Conservation (phyloP, 2,329 filamentous ascomycete species). For the Teratosphaeria pseudoeucalypti region DNA sequence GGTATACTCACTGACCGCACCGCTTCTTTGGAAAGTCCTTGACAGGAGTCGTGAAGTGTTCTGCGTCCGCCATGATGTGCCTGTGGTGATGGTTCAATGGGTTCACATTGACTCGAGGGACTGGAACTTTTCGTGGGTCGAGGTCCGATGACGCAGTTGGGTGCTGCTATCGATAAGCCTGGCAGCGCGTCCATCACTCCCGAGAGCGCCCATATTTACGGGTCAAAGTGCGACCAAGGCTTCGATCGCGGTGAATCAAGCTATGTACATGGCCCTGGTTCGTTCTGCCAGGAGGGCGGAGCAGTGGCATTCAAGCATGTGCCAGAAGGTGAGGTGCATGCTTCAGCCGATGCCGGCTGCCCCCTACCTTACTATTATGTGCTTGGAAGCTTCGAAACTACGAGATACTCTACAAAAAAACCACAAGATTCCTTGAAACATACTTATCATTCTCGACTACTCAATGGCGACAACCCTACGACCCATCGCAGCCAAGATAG, state of each 20-base stretch:
- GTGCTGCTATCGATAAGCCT: neutral
- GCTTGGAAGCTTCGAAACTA: neutral
- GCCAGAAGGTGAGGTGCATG: neutral
- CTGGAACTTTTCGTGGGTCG: neutral
- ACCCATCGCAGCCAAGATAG: neutral
- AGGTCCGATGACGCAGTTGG: neutral
- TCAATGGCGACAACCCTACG: neutral
- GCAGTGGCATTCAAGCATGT: neutral
- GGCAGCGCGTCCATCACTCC: no score
- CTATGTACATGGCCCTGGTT: no score
- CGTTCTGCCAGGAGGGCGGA: no score
- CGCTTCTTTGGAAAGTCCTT: conserved; percentile 40
- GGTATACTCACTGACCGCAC: conserved; percentile 35
- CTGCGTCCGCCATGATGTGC: conserved; percentile 24
- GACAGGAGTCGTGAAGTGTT: conserved; percentile 28
- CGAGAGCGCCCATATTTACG: no score
- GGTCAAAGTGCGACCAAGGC: no score
- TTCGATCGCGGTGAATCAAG: no score
- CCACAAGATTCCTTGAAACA: neutral
- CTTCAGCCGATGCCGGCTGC: neutral
- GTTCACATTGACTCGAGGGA: neutral
- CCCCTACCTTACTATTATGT: neutral
- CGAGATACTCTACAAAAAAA: neutral
- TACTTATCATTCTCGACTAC: neutral
- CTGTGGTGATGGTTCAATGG: neutral